A percentile compares a stretch with the other conserved stretches of the same genome.
Conservation (phyloP, 495 filamentous ascomycete species). For the Lasiosphaeria miniovina region DNA sequence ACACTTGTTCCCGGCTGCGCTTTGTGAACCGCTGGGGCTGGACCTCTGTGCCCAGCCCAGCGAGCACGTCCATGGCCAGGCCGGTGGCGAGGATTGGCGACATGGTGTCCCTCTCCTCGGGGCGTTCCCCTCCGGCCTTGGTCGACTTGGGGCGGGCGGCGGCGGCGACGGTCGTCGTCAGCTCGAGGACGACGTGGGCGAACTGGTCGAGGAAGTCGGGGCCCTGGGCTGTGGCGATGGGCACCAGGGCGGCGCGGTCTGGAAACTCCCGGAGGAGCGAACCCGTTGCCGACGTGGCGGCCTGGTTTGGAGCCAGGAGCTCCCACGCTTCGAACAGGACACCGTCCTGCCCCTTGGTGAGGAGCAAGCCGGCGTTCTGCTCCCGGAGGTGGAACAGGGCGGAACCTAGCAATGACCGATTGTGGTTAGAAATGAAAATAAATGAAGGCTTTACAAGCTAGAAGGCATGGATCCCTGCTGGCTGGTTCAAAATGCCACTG, state of each 20-base stretch:
- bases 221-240: constrained; percentile 28
- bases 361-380: constrained; percentile 60
- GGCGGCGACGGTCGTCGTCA: constrained; percentile 38
- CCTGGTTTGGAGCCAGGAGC: constrained; percentile 46
- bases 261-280: constrained; percentile 56
- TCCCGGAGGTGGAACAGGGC: constrained; percentile 41
- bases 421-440: too few relatives aligned
- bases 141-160: constrained; percentile 32
- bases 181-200: constrained; percentile 23
- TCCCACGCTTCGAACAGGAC: constrained; percentile 56
- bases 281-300: constrained; percentile 46
- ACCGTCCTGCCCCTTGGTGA: constrained; percentile 30
- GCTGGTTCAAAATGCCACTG: too few relatives aligned
- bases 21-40: constrained; percentile 44
- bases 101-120: constrained; percentile 53
- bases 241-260: constrained; percentile 43
- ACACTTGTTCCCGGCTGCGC: constrained; percentile 58
- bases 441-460: constrained; percentile 9
- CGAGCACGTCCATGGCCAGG: constrained; percentile 48
- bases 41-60: constrained; percentile 35
- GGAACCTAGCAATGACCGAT: constrained; percentile 1
- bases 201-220: constrained; percentile 35
- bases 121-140: constrained; percentile 38
- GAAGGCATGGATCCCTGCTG: too few relatives aligned
- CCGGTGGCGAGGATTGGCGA: constrained; percentile 58